These are phyloP conservation scores for Gnetum montanum DNA, from an alignment of 75 land plant species.

Conservation along the genomic window DNA sequence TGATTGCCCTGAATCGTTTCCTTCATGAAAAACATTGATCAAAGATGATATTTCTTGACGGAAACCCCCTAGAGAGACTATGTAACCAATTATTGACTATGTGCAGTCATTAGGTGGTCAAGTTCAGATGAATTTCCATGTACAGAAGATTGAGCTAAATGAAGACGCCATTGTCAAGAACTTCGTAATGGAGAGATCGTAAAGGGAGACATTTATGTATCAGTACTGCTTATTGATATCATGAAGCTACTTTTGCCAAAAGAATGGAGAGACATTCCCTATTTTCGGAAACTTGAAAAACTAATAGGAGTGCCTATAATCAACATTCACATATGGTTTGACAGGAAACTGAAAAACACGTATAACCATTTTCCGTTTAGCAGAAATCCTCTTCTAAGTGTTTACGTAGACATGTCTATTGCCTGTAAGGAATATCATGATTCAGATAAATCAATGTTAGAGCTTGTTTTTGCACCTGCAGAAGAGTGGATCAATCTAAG, in stretches of 20 bases:
- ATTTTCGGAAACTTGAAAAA: conserved; percentile 84
- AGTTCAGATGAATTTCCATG: conserved; percentile 66
- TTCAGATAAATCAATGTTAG: conserved; percentile 93
- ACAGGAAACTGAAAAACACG: conserved; percentile 88
- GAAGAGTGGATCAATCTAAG: conserved; percentile 90
- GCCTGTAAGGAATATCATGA: conserved; percentile 98
- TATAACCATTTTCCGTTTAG: conserved; percentile 98
- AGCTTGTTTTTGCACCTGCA: conserved; percentile 98
- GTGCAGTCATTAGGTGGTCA: conserved; percentile 72
- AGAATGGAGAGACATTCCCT: conserved; percentile 74
- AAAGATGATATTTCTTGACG: conserved; percentile 98
- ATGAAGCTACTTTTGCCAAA: conserved; percentile 87
- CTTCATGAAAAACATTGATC: conserved; percentile 99
- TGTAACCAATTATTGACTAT: conserved; percentile 90
- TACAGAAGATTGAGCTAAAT: conserved; percentile 83
- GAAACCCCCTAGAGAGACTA: conserved; percentile 95
- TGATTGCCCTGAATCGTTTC: conserved; percentile 97
- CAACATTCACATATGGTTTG: conserved; percentile 99
- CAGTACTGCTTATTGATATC: conserved; percentile 95
- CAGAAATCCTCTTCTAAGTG: conserved; percentile 90
- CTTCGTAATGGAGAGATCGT: conserved; percentile 64
- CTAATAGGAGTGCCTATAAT: conserved; percentile 97
- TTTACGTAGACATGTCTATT: conserved; percentile 95
- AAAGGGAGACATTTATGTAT: conserved; percentile 85
- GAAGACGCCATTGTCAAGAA: conserved; percentile 81